A percentile compares a stretch with the other conserved stretches of the same genome.
Evolutionary conservation across 345 rosid species (phyloP).

Genomic region (Dimocarpus longan): DNA sequence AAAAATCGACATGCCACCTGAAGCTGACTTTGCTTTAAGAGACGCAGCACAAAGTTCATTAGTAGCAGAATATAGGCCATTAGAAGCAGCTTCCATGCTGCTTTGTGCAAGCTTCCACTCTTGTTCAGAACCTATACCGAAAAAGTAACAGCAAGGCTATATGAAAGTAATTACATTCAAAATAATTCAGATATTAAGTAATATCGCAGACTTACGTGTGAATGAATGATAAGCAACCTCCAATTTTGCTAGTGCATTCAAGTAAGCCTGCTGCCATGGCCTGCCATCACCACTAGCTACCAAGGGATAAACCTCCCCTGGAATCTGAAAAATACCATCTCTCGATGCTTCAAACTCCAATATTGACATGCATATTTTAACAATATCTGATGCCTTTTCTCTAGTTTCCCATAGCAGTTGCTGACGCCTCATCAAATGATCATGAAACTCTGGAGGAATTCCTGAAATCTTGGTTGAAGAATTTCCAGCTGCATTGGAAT

Average conservation of each 20-base stretch:
- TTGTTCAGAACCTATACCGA: conserved; percentile 62
- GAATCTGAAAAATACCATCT: conserved; percentile 68
- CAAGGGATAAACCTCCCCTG: conserved; percentile 50
- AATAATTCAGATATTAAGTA: conserved; percentile 23
- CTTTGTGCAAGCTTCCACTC: conserved; percentile 86
- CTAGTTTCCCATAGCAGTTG: conserved; percentile 73
- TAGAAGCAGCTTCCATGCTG: conserved; percentile 82
- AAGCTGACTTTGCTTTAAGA: conserved; percentile 78
- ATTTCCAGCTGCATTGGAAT: conserved; percentile 53
- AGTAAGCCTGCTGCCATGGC: conserved; percentile 80
- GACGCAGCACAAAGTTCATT: conserved; percentile 76
- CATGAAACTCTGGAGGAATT: conserved; percentile 84
- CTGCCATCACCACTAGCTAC: conserved; percentile 54
- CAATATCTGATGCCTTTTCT: conserved; percentile 76
- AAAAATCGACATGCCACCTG: conserved; percentile 56
- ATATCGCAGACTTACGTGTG: conserved; percentile 56
- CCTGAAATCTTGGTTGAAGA: conserved; percentile 68
- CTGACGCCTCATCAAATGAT: conserved; percentile 69
- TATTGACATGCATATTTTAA: conserved; percentile 71
- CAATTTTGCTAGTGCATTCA: conserved; percentile 64
- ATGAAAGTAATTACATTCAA: conserved; percentile 8
- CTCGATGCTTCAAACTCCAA: conserved; percentile 91
- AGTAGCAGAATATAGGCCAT: conserved; percentile 66
- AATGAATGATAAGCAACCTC: conserved; percentile 79
- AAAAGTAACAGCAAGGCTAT: conserved; percentile 19